Evolutionary conservation across 169 alveolate genomes (phyloP).

Genomic region (Cryptosporidium canis): DNA sequence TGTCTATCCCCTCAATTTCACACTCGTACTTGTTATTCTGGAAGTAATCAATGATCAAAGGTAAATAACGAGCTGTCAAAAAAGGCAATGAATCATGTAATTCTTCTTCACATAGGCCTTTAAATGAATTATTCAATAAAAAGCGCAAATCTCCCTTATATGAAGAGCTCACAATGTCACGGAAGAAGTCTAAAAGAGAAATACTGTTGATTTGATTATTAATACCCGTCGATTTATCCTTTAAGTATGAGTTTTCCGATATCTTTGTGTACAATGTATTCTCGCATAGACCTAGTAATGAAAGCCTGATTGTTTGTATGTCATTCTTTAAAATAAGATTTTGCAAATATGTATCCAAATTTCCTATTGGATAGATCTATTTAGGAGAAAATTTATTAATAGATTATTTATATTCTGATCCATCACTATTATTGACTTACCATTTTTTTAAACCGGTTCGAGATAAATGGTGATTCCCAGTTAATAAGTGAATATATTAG

Average conservation of each 20-base stretch:
- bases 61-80: constrained; percentile 22
- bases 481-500: background rate
- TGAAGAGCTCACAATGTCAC: constrained; percentile 3
- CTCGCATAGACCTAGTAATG: constrained; percentile 1
- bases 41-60: constrained; percentile 13
- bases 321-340: background rate
- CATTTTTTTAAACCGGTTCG: constrained; percentile 37
- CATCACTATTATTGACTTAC: background rate
- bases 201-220: background rate
- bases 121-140: background rate
- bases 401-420: background rate
- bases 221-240: background rate
- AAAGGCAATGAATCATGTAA: constrained; percentile 40
- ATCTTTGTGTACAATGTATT: background rate
- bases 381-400: background rate
- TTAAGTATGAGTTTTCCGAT: background rate
- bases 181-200: constrained; percentile 1
- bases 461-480: constrained; percentile 40
- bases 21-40: background rate
- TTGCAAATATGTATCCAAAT: background rate
- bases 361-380: background rate
- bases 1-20: background rate
- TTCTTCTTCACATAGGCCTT: background rate
- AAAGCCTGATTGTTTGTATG: constrained; percentile 23
- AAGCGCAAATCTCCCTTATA: constrained; percentile 48